Base-by-base conservation (phyloP, 2,329 filamentous ascomycete species). In the Pseudocercospora fijiensis region DNA sequence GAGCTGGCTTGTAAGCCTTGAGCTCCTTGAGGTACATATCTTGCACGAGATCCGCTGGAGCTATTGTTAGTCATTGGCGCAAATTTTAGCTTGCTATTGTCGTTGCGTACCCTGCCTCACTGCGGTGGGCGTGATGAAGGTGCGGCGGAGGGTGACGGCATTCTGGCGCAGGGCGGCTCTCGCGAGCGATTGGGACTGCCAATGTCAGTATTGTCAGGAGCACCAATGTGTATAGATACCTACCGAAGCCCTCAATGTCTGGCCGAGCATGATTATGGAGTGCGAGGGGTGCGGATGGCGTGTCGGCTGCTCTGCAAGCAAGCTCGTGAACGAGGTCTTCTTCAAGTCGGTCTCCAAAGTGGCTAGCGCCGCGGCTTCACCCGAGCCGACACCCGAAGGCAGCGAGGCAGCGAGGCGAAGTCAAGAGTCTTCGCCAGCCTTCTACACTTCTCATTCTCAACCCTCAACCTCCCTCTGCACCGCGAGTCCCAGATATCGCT, bases 11-110 rank as follows among this genome's bases (percentile, higher is more conserved):
- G 90, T 96, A 98, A 81, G 88, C 87, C 83, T 94, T 95, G 78
- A 99, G 88, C 82, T 98, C 93, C 80, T 89, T 90, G 74, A 99
- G 88, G 86, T 99, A 99, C 77, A 99, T 87, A 79, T 98, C 94
- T 83, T 98, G 95, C 74, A 99, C 91, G 76, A 96, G 88, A 81
- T 99, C 95, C 87, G 91, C 95, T 98, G 65, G 26, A 5, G 6
- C 10, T 43, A 16, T 26, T 65, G 66, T 67, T 55, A 68, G 53
- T 26, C 11, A 58, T 28, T 20, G 9, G 10, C 8, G 24, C 16
- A 28, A n/a, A 30, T 41, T 45, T 13, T 26, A 11, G 27, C 27
- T 28, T 33, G 41, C 20, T 20, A 18, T 43, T 28, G 79, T 49
- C 24, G 43, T 26, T 16, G 27, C 78, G 76, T 83, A 88, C 86